Base-by-base conservation (phyloP, 768 basidiomycete genomes). In the Kwoniella botswanensis region DNA sequence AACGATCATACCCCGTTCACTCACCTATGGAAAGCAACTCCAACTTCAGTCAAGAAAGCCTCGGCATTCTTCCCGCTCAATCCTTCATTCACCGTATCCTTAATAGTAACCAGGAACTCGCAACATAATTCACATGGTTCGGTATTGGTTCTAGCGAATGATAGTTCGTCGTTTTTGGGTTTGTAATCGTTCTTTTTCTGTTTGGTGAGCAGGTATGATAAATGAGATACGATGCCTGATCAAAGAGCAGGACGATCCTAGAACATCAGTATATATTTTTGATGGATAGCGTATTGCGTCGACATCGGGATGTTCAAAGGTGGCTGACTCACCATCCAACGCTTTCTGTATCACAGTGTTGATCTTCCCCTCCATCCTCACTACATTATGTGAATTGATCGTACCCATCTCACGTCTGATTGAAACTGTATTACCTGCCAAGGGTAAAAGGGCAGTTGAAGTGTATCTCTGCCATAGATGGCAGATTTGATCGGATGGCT, bases 381-480 rank as follows among this genome's bases (percentile, higher is more conserved):
- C 92, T 64, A 96, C 87, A 1, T 90, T 89, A 75, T 94, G 93
- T 74, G 91, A 93, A 79, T 96, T 95, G 86, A 92, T 96, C 17
- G 92, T 88, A 5, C 88, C 88, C 93, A 98, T 95, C 83, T 98
- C 96, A 22, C 95, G 88, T 61, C 96, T 88, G 46, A 90, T 88
- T 3, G 94, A 93, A 6, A 95, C 92, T 12, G 90, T 90, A 68
- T 89, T 75, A 2, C 78, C 90, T 0, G 93, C 91, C 17, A 99
- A 86, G 0, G 97, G 95, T 15, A 97, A 86, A 6, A 99, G 84
- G 0, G 94, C 97, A 21, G 93, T 92, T 60, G 91, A 92, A 76
- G 93, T 88, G 83, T 98, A 99, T 81, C 92, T 92, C 79, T 98
- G 97, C 96, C 95, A 98, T 12, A 99, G 88, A 80, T 98, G 93